Evolutionary conservation across 1,284 basidiomycete genomes (phyloP), one percentile per base, ranked within the genome.

Genomic region (Gymnopus androsaceus): DNA sequence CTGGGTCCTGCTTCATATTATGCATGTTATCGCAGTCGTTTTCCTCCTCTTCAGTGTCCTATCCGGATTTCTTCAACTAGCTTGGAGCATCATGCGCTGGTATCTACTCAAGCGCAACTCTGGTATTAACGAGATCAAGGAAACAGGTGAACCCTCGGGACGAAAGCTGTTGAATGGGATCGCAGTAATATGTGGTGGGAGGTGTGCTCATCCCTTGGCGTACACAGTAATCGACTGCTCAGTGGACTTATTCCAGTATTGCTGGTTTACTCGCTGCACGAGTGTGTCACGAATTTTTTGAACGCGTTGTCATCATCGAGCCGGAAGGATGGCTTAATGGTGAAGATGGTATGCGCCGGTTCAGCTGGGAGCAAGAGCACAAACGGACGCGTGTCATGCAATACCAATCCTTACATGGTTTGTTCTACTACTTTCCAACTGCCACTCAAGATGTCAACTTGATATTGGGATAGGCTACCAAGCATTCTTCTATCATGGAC

Each of bases 281-380:
- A 11, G 59, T 66, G 17, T 66, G 64, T 33, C 57, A 60, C 15
- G 70, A 72, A 52, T 71, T 72, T 55, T 73, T 73, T 47, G 67
- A 71, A 38, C 57, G 61, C 9, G 71, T 73, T 34, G 27, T 72
- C 17, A 61, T 74, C 36, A 60, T 74, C 11, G 71, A 74, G 42
- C 59, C 71, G 5, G 72, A 73, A 51, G 60, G 51, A 4, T 70
- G 68, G 69, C 46, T 66, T 1, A 44, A 58, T 1, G 47, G 57
- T 2, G 60, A 64, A 44, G 65, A 64, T 33, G 60, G 54, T 28
- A 46, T 58, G 6, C 51, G 49, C 14, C 59, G 53, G 8, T 51
- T 51, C 17, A 57, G 47, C 49, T 61, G 57, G 59, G 54, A 60
- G 47, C 61, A 63, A 23, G 56, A 53, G 28, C 57, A 65, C 14